Conservation (phyloP, 768 basidiomycete species). For the Suillus fuscotomentosus region DNA sequence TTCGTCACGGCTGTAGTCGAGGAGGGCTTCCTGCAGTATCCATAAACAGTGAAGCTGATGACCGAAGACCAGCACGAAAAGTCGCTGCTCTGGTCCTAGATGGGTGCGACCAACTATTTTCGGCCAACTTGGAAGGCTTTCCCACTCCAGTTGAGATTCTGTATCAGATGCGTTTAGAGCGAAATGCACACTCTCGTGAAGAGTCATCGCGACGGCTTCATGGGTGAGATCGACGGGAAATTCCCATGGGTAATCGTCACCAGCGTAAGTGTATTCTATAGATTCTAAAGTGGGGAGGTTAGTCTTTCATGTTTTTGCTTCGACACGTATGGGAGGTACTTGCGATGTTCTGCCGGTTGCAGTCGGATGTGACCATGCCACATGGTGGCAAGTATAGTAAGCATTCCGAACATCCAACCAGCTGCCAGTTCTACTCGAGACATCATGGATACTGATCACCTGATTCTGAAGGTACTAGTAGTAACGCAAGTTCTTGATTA, state of each 20-base stretch:
- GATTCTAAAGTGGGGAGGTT: not conserved
- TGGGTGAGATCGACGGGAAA: not conserved
- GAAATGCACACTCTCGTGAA: slow-evolving; percentile 2
- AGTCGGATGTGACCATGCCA: not conserved
- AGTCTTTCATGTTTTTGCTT: not conserved
- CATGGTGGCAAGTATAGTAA: not conserved
- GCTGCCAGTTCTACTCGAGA: not conserved
- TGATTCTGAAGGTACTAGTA: not conserved
- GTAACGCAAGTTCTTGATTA: not conserved
- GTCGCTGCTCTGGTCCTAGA: not conserved
- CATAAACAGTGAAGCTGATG: not conserved
- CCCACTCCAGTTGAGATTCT: not conserved
- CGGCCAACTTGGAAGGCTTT: not conserved
- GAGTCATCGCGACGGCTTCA: slow-evolving; percentile 9
- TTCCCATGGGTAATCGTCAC: not conserved
- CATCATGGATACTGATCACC: not conserved
- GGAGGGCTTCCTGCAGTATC: not conserved
- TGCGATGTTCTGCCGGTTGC: not conserved
- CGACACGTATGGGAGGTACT: not conserved
- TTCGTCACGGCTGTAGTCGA: not conserved
- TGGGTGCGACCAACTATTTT: not conserved
- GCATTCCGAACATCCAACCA: not conserved
- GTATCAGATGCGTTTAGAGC: not conserved
- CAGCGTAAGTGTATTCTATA: not conserved
- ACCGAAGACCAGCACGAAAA: not conserved